Base-by-base conservation (phyloP, 1,284 basidiomycete species). In the Singerocomus inundabilis region DNA sequence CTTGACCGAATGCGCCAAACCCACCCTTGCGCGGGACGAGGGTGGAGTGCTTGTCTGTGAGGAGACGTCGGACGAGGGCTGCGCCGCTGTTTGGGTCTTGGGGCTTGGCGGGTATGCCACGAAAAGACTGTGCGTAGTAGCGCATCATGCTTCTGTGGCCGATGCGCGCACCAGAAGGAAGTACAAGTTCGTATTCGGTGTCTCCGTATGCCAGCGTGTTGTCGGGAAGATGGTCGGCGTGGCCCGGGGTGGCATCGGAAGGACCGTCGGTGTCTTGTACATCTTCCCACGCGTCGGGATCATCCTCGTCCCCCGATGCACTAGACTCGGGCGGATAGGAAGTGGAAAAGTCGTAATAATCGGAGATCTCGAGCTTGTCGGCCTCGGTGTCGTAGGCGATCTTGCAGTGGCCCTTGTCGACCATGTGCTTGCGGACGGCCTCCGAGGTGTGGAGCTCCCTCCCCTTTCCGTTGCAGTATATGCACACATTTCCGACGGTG, bases 371-470 rank as follows among this genome's bases (percentile, higher is more conserved):
- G 40, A 96, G 79, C 41, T 85, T 80, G 61, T 98, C 93, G 37
- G 77, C 70, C 58, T 91, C 85, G 1, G 78, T 74, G 48, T 93
- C 90, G 68, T 98, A 99, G 0, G 92, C 90, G 53, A 99, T 83
- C 72, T 98, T 98, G 80, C 95, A 98, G 63, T 99, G 97, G 36
- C 80, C 80, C 72, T 97, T 98, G 74, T 95, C 93, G 45, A 84
- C 57, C 95, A 98, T 98, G 65, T 98, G 94, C 63, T 90, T 91
- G 57, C 93, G 76, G 3, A 93, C 93, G 1, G 93, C 93, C 3
- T 93, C 85, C 40, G 94, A 62, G 18, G 82, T 85, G 45, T 83
- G 78, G 69, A 93, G 92, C 61, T 92, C 91, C 53, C 80, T 80
- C 21, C 88, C 85, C 57, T 77, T 83, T 28, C 80, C 84, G 61